Evolutionary conservation across 1,284 basidiomycete genomes (phyloP).

Genomic region (Cryptococcus amylolentus): DNA sequence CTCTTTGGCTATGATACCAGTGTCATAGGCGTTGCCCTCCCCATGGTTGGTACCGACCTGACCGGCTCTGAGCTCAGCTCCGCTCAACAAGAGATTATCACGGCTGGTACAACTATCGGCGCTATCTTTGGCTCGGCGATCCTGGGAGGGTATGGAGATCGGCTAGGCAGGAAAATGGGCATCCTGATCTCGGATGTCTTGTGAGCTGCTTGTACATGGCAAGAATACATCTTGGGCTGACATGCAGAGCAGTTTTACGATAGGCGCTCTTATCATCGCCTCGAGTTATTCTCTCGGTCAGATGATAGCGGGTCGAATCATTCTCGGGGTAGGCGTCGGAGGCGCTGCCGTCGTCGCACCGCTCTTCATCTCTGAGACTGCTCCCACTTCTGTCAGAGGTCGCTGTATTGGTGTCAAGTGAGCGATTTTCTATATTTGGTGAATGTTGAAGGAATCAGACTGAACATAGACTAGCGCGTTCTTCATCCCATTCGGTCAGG

Average conservation of each 20-base stretch:
- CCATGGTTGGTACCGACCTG: constrained; percentile 17
- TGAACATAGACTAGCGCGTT: constrained; percentile 31
- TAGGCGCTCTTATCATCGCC: constrained; percentile 44
- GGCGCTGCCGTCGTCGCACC: constrained; percentile 22
- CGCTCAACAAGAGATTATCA: constrained; percentile 20
- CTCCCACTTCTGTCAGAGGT: constrained; percentile 42
- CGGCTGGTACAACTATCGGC: constrained; percentile 22
- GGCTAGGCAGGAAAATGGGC: constrained; percentile 16
- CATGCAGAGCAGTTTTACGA: constrained; percentile 14
- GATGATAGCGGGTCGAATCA: constrained; percentile 38
- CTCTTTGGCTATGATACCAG: constrained; percentile 17
- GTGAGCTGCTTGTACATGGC: constrained; percentile 8
- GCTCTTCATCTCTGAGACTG: constrained; percentile 39
- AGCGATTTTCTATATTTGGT: constrained; percentile 1
- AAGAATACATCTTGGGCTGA: neutral
- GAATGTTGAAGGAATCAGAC: too few relatives aligned
- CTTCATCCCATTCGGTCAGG: constrained; percentile 46
- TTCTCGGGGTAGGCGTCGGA: constrained; percentile 47
- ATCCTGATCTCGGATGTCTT: constrained; percentile 19
- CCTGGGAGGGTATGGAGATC: constrained; percentile 14
- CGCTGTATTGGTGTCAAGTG: constrained; percentile 22
- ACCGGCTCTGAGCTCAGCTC: constrained; percentile 8
- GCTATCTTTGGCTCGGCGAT: constrained; percentile 20
- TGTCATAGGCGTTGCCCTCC: constrained; percentile 20
- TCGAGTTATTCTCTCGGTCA: constrained; percentile 32